phyloP scores from a whole-genome alignment of 768 basidiomycete genomes.

The Phaeotremella fagi region DNA sequence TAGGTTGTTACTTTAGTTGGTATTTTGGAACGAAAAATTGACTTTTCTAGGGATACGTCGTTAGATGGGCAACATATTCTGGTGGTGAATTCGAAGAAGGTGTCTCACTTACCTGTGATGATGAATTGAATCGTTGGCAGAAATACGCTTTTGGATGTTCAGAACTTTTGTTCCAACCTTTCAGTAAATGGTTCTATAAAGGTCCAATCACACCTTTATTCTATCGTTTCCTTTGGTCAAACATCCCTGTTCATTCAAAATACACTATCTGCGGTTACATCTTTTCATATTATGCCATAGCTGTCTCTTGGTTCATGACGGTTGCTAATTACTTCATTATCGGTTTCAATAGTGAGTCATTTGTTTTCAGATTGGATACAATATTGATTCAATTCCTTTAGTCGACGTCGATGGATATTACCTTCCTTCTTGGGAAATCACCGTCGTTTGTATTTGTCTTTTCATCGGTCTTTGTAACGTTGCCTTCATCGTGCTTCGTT shows the following conservation, averaged over 20 bases:
- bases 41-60: conserved; percentile 40
- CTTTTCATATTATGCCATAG: conserved; percentile 53
- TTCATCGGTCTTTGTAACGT: conserved; percentile 63
- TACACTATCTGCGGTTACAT: conserved; percentile 57
- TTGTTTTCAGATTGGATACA: conserved; percentile 65
- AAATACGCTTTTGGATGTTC: conserved; percentile 53
- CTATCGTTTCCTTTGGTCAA: conserved; percentile 45
- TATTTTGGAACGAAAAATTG: neutral
- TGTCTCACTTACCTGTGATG: conserved; percentile 80
- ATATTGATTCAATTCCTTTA: too few relatives aligned
- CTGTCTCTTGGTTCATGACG: conserved; percentile 60
- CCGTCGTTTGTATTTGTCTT: conserved; percentile 67
- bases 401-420: conserved; percentile 46
- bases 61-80: conserved; percentile 68
- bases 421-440: conserved; percentile 55
- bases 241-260: conserved; percentile 56
- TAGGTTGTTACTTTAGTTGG: conserved; percentile 30
- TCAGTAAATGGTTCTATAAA: conserved; percentile 70
- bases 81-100: conserved; percentile 86
- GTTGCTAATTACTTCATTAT: conserved; percentile 67
- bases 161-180: conserved; percentile 74
- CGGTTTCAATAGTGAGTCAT: conserved; percentile 51
- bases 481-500: conserved; percentile 49
- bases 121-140: conserved; percentile 89
- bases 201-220: conserved; percentile 67